Base-by-base conservation (phyloP, 192 early-diverging fungal species). In the Haplosporangium gracile region DNA sequence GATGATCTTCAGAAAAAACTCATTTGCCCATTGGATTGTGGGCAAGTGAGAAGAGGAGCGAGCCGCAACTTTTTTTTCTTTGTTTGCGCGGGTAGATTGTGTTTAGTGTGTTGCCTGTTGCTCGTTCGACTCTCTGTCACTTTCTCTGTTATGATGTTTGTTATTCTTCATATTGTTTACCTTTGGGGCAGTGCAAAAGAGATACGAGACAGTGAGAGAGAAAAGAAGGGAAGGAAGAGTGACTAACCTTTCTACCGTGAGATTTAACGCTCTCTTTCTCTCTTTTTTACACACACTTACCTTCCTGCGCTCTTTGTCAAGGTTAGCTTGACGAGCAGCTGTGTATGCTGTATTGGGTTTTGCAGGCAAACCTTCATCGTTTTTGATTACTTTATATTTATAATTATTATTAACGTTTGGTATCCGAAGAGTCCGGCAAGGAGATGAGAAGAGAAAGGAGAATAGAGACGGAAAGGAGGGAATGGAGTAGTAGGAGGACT, bases 371-470 rank as follows among this genome's bases (percentile, higher is more conserved):
- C 60, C 29, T 65, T 65, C 26, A 29, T 65, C 7, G 26, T 29
- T 29, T 63, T 63, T 24, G 24, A 34, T 65, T 29, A 26, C 11
- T 32, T 65, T 32, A 65, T 65, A 65, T 65, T 65, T 65, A 65
- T 65, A 65, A 32, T 65, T 65, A 65, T 15, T 65, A 32, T 65
- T 65, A 34, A 65, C 60, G 60, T 65, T 65, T 65, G 60, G 32
- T 32, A 65, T 65, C 60, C 60, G 60, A 65, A 65, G 60, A 65
- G 60, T 26, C 29, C 29, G 29, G 26, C 16, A 15, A 65, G 26
- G 8, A 32, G 11, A 32, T 26, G 60, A 15, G 2, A 26, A 29
- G 29, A 29, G 55, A 60, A 26, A 11, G 29, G 26, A 24, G 24
- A 29, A 15, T 1, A 32, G 10, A 4, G 13, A 29, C 11, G 60